Percentiles rank a stretch among this genome's conserved stretches.
Conservation (phyloP, 75 land plant species). For the Pinus tabuliformis region DNA sequence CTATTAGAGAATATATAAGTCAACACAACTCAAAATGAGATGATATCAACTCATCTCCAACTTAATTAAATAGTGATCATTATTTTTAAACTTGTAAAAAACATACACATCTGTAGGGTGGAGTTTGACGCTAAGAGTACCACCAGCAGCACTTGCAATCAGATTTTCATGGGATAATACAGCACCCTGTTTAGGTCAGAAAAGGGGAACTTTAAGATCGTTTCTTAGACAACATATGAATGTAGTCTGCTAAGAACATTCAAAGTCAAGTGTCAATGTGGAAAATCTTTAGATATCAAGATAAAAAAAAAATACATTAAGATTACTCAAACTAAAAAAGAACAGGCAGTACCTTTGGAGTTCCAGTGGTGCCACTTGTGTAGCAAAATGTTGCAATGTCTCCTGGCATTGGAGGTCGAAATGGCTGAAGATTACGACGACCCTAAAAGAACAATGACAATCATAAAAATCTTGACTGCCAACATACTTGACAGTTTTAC, state of each 20-base stretch:
- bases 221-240: not conserved
- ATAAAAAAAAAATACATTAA: not conserved
- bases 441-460: conserved; percentile 47
- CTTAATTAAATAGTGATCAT: not conserved
- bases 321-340: not conserved
- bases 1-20: not conserved
- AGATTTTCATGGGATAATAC: conserved; percentile 80
- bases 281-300: not conserved
- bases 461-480: too few relatives aligned
- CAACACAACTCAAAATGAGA: not conserved
- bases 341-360: conserved; percentile 76
- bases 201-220: conserved; percentile 1
- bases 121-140: conserved; percentile 16
- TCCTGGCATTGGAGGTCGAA: conserved; percentile 78
- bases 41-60: not conserved
- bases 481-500: too few relatives aligned
- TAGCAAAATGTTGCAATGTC: conserved; percentile 97
- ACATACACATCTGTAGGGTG: conserved; percentile 82
- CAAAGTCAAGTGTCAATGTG: not conserved
- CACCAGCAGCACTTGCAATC: conserved; percentile 86
- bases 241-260: conserved; percentile 2
- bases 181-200: conserved; percentile 63
- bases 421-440: conserved; percentile 48
- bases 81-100: not conserved
- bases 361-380: conserved; percentile 99